These are phyloP conservation scores for Paraphoma chrysanthemicola DNA, from an alignment of 2,329 filamentous ascomycete species.

Conservation along the genomic window DNA sequence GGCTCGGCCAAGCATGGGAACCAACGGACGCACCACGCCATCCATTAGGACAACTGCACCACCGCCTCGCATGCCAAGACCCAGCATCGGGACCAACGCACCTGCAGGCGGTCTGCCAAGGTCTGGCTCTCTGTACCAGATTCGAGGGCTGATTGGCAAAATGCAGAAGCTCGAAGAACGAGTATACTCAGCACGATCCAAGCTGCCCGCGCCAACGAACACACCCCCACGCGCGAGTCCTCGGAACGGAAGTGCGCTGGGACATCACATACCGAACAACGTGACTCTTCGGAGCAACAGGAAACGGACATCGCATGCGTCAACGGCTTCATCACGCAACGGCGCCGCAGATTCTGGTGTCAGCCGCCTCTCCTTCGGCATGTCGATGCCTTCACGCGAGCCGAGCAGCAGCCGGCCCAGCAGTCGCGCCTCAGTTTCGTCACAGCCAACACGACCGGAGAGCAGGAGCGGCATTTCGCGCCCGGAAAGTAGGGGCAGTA, in stretches of 20 bases:
- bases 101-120: conserved; percentile 59
- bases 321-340: conserved; percentile 46
- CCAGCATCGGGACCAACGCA: conserved; percentile 57
- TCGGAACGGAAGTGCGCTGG: conserved; percentile 60
- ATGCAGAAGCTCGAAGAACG: conserved; percentile 96
- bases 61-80: conserved; percentile 48
- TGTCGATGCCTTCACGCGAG: conserved; percentile 38
- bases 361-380: conserved; percentile 60
- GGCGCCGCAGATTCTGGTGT: conserved; percentile 37
- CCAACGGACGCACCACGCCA: conserved; percentile 53
- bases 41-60: conserved; percentile 47
- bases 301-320: conserved; percentile 67
- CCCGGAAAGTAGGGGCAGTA: conserved; percentile 70
- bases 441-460: conserved; percentile 53
- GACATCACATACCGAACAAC: conserved; percentile 58
- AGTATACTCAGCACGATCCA: conserved; percentile 89
- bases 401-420: conserved; percentile 67
- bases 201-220: conserved; percentile 79
- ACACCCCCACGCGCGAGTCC: conserved; percentile 86
- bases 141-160: conserved; percentile 90
- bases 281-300: conserved; percentile 71
- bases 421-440: conserved; percentile 65
- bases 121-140: conserved; percentile 84
- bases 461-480: conserved; percentile 65
- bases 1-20: conserved; percentile 31